Conservation (phyloP, 75 land plant species). For the Picea sitchensis region DNA sequence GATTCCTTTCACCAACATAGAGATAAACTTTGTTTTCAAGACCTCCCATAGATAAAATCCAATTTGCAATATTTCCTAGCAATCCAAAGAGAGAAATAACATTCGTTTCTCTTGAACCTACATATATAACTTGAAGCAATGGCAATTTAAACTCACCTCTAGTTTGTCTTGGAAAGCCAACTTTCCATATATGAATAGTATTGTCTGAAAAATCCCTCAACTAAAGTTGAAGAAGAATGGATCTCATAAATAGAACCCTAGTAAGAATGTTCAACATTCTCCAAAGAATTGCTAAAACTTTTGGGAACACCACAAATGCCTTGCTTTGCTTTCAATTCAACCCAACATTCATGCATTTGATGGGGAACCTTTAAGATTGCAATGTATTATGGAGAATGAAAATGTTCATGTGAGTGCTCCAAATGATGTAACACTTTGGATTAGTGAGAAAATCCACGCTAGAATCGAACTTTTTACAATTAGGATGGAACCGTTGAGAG, state of each 20-base stretch:
- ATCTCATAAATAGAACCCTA: background rate
- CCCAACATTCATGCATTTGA: background rate
- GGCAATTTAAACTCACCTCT: constrained; percentile 26
- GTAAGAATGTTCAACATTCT: background rate
- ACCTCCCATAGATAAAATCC: constrained; percentile 82
- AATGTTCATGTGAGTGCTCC: constrained; percentile 52
- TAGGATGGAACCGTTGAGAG: constrained; percentile 45
- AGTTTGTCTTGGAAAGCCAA: constrained; percentile 30
- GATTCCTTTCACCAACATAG: constrained; percentile 54
- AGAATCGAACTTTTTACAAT: constrained; percentile 40
- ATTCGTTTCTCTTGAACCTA: background rate
- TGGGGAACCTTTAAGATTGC: constrained; percentile 38
- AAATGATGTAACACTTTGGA: constrained; percentile 49
- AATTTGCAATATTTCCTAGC: constrained; percentile 42
- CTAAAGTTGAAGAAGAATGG: no score
- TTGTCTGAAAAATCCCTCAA: constrained; percentile 61
- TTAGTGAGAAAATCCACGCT: constrained; percentile 41
- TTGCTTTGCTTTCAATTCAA: background rate
- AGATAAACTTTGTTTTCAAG: constrained; percentile 82
- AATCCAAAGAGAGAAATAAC: background rate
- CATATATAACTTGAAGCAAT: background rate
- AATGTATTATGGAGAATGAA: constrained; percentile 48
- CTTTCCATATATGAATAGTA: constrained; percentile 63
- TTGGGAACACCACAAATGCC: background rate
- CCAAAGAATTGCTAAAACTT: background rate